A percentile compares a stretch with the other conserved stretches of the same genome.
phyloP scores from a whole-genome alignment of 805 yeast species.

The Monosporozyma solicola region DNA sequence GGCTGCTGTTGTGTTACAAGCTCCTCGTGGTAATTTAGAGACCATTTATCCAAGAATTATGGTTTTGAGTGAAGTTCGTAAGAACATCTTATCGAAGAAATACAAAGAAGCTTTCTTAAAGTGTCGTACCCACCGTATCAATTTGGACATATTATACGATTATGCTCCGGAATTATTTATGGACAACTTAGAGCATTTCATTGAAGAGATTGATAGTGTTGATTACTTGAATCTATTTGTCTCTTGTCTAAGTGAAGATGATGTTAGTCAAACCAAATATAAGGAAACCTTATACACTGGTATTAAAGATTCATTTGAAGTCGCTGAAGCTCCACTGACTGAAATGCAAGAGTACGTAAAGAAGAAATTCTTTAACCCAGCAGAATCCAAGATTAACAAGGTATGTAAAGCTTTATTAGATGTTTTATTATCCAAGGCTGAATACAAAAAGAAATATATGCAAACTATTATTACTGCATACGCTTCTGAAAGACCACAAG shows the following conservation, averaged over 20 bases:
- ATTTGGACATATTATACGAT: constrained; percentile 83
- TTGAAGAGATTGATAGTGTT: constrained; percentile 58
- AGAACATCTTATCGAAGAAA: constrained; percentile 45
- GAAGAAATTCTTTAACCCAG: constrained; percentile 32
- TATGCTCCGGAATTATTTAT: constrained; percentile 66
- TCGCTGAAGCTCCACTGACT: constrained; percentile 25
- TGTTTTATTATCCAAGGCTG: constrained; percentile 41
- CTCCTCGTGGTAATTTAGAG: constrained; percentile 93
- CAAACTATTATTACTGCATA: constrained; percentile 83
- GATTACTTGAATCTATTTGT: constrained; percentile 81
- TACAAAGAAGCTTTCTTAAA: constrained; percentile 69
- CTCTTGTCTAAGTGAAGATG: constrained; percentile 77
- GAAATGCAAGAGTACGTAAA: constrained; percentile 36
- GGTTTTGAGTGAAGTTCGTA: constrained; percentile 77
- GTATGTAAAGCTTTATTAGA: constrained; percentile 65
- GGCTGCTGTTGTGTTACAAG: constrained; percentile 78
- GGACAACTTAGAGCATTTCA: constrained; percentile 53
- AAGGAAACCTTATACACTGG: constrained; percentile 49
- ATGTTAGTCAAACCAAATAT: constrained; percentile 75
- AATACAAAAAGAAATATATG: constrained; percentile 47
- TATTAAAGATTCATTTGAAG: constrained; percentile 23
- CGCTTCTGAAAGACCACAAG: constrained; percentile 87
- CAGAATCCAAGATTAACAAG: constrained; percentile 55
- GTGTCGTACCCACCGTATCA: constrained; percentile 87
- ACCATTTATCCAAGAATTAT: constrained; percentile 88